Conservation (phyloP, 129 eudicot species). For the Chrysanthemum makinoi region DNA sequence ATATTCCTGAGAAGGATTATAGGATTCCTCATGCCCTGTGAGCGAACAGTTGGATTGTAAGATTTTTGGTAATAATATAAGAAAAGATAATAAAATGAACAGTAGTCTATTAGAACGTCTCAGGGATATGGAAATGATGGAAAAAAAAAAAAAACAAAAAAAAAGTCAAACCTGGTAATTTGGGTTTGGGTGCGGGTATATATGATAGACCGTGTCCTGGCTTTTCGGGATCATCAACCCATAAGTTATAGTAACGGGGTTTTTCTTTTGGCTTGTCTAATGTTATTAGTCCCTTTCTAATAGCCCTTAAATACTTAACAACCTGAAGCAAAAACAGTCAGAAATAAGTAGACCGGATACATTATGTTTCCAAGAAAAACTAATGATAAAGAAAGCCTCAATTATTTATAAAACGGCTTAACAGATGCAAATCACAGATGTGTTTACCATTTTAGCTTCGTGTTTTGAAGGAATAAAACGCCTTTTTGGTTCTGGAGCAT, state of each 20-base stretch:
- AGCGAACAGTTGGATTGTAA: slow-evolving; percentile 10
- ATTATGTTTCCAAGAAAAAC: neutral
- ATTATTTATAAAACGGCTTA: neutral
- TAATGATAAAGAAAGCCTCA: too few relatives aligned
- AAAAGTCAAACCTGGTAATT: slow-evolving; percentile 67
- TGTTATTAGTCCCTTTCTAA: slow-evolving; percentile 74
- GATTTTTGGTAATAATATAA: neutral
- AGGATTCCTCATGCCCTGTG: slow-evolving; percentile 94
- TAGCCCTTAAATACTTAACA: slow-evolving; percentile 67
- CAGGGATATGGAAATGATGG: neutral
- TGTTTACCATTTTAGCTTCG: slow-evolving; percentile 75
- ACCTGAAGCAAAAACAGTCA: slow-evolving; percentile 43
- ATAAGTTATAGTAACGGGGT: slow-evolving; percentile 54
- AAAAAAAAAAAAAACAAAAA: neutral
- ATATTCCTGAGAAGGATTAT: slow-evolving; percentile 86
- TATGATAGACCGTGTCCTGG: slow-evolving; percentile 78
- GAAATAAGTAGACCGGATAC: neutral
- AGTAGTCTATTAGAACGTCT: neutral
- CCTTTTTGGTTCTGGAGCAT: slow-evolving; percentile 98
- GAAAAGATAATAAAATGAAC: neutral
- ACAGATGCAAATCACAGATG: slow-evolving; percentile 7
- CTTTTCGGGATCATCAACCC: slow-evolving; percentile 86
- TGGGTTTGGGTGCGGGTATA: slow-evolving; percentile 91
- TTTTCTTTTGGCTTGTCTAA: slow-evolving; percentile 87
- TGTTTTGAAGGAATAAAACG: slow-evolving; percentile 94